Percentiles rank a stretch among this genome's conserved stretches.
phyloP scores from a whole-genome alignment of 805 yeast genomes.

The Saturnispora saitoi region DNA sequence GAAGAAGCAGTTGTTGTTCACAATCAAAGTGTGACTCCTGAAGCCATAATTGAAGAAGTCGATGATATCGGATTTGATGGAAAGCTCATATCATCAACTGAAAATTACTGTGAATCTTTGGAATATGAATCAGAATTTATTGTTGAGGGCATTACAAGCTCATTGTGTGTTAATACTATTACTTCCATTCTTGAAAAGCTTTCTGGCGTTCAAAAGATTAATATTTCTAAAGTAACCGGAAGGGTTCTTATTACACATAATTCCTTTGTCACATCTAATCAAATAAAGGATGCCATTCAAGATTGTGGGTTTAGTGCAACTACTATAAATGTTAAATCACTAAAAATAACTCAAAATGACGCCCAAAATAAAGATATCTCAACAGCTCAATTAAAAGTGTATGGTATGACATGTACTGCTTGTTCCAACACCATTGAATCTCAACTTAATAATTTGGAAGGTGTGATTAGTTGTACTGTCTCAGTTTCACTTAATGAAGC shows the following conservation, averaged over 20 bases:
- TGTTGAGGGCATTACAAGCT: conserved; percentile 70
- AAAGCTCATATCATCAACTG: conserved; percentile 10
- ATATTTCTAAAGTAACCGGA: conserved; percentile 66
- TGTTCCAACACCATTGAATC: conserved; percentile 43
- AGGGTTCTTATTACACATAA: conserved; percentile 51
- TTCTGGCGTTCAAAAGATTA: conserved; percentile 26
- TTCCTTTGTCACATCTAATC: conserved; percentile 21
- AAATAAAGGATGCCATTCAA: conserved; percentile 36
- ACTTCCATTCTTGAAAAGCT: conserved; percentile 36
- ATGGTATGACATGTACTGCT: conserved; percentile 56
- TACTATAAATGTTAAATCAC: conserved; percentile 32
- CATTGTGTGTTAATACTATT: conserved; percentile 55
- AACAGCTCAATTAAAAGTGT: conserved; percentile 30
- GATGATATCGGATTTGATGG: conserved; percentile 69
- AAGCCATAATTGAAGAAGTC: conserved; percentile 40
- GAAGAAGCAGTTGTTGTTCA: conserved; percentile 61
- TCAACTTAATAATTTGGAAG: conserved; percentile 36
- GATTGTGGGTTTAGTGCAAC: conserved; percentile 40
- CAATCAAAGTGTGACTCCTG: conserved; percentile 25
- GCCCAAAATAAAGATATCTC: conserved; percentile 8
- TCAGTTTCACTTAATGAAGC: conserved; percentile 49
- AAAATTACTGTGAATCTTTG: conserved; percentile 13
- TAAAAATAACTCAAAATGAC: neutral
- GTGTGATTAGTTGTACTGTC: conserved; percentile 42
- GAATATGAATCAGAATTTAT: conserved; percentile 20